phyloP scores from a whole-genome alignment of 2,329 filamentous ascomycete genomes.

The Ophiocordyceps robertsii region DNA sequence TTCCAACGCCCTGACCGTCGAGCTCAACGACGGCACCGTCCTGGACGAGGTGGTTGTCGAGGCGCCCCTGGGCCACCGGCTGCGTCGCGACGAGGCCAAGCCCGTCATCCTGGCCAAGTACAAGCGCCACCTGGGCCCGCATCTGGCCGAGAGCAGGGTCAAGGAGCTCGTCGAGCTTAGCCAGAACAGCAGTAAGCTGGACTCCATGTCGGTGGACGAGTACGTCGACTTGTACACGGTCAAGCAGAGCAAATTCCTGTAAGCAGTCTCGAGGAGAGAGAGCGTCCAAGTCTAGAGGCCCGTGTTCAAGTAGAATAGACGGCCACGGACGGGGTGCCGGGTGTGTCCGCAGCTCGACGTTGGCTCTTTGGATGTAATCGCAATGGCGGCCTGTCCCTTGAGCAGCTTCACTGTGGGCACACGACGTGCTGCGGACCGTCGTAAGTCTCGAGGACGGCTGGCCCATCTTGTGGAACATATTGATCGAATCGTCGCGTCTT shows the following conservation, averaged over 20 bases:
- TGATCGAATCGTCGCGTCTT: too few species aligned
- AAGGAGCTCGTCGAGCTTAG: slow-evolving; percentile 73
- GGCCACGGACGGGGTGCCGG: too few species aligned
- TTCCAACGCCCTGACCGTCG: slow-evolving; percentile 91
- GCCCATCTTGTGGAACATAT: too few species aligned
- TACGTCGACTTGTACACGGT: slow-evolving; percentile 75
- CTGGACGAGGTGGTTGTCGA: slow-evolving; percentile 86
- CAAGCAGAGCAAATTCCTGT: slow-evolving; percentile 46
- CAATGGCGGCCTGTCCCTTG: too few species aligned
- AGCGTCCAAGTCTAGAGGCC: too few species aligned
- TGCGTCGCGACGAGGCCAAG: slow-evolving; percentile 91
- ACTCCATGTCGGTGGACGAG: slow-evolving; percentile 74
- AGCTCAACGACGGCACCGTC: slow-evolving; percentile 84
- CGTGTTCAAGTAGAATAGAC: too few species aligned
- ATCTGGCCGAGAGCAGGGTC: slow-evolving; percentile 65
- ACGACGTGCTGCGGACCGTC: too few species aligned
- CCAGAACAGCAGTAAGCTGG: slow-evolving; percentile 60
- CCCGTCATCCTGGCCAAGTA: slow-evolving; percentile 94
- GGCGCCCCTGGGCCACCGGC: slow-evolving; percentile 83
- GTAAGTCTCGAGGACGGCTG: too few species aligned
- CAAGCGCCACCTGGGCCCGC: slow-evolving; percentile 77
- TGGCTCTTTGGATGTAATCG: too few species aligned
- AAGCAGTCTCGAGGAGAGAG: neutral
- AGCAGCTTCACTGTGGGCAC: too few species aligned
- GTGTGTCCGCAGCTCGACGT: too few species aligned